Evolutionary conservation across 345 rosid genomes (phyloP), one percentile per base, ranked within the genome.

Genomic region (Xanthoceras sorbifolium): DNA sequence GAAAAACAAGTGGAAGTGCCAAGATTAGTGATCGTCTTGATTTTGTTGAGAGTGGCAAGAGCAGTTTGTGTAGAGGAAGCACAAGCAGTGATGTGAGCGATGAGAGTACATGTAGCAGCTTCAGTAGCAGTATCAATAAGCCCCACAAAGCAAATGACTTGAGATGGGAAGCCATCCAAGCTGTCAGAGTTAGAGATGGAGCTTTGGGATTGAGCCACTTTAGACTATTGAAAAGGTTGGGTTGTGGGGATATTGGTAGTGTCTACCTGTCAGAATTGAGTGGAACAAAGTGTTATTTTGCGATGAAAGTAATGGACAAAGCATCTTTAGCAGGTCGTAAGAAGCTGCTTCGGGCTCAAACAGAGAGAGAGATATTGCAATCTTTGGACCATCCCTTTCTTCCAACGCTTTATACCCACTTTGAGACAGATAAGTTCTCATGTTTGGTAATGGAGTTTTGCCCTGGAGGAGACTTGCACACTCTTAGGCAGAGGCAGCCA

Each of bases 271-370:
- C 97, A 3, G 98, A 92, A 90, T 86, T 94, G 80, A 89, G 89
- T 72, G 98, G 98, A 83, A 94, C 92, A 0, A 92, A 86, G 78
- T 88, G 98, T 82, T 85, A 87, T 81, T 92, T 94, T 80, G 98
- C 97, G 4, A 92, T 90, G 97, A 94, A 94, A 84, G 98, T 94
- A 36, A 94, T 94, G 98, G 98, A 94, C 77, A 92, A 94, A 87
- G 92, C 91, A 48, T 90, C 97, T 76, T 86, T 94, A 72, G 98
- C 94, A 0, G 87, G 91, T 70, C 94, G 97, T 46, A 92, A 94
- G 85, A 94, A 92, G 89, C 89, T 94, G 71, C 93, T 91, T 79
- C 88, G 98, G 28, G 98, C 96, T 76, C 98, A 94, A 77, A 94
- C 97, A 18, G 98, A 94, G 74, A 86, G 96, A 85, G 98, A 92